These are phyloP conservation scores for Suillus fuscotomentosus DNA, from an alignment of 768 basidiomycete genomes.

Conservation along the genomic window DNA sequence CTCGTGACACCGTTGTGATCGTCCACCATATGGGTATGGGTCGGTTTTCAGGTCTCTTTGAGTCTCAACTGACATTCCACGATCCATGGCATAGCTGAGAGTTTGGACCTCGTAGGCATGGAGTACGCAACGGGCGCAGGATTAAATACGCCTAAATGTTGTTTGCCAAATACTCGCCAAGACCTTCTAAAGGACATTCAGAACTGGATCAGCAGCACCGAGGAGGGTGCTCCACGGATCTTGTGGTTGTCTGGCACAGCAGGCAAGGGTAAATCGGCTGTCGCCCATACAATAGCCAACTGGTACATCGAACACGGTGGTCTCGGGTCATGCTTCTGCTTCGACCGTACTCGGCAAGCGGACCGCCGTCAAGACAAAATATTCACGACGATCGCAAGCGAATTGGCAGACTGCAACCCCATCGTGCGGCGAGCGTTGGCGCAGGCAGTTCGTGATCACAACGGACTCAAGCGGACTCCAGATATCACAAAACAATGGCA, in stretches of 20 bases:
- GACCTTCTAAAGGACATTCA: constrained; percentile 13
- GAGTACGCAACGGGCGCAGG: not conserved
- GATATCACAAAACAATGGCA: constrained; percentile 11
- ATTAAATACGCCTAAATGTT: constrained; percentile 3
- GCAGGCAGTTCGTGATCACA: not conserved
- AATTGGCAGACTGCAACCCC: not conserved
- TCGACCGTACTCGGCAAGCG: constrained; percentile 8
- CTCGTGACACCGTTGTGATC: not conserved
- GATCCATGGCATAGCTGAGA: not conserved
- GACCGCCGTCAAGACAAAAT: not conserved
- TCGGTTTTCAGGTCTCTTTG: not conserved
- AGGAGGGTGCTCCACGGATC: constrained; percentile 1
- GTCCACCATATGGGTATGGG: not conserved
- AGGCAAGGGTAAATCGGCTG: constrained; percentile 7
- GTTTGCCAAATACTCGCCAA: constrained; percentile 14
- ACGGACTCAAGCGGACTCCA: not conserved
- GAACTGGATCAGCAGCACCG: constrained; percentile 11
- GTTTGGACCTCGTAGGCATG: not conserved
- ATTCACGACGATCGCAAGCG: constrained; percentile 3
- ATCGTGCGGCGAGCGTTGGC: not conserved
- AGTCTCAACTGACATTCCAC: not conserved
- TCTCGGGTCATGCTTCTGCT: constrained; percentile 14
- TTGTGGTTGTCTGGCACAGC: constrained; percentile 13
- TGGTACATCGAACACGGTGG: constrained; percentile 8
- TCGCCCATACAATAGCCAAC: constrained; percentile 13